Evolutionary conservation across 1,284 basidiomycete genomes (phyloP).

Genomic region (Erythrobasidium hasegawianum): DNA sequence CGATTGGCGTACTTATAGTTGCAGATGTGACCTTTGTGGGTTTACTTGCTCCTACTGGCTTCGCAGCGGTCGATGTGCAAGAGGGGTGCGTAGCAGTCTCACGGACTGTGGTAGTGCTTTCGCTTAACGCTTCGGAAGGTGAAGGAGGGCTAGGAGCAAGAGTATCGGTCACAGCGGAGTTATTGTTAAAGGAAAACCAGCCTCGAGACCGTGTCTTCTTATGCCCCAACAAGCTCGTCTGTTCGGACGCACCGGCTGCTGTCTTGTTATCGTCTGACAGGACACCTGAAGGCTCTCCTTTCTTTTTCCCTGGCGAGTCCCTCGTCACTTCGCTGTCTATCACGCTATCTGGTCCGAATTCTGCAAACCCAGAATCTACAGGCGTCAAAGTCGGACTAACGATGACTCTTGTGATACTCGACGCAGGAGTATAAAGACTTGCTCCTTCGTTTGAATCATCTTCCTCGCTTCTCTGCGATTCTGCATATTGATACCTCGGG

Average conservation of each 20-base stretch:
- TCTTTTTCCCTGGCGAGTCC: neutral
- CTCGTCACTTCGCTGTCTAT: slow-evolving; percentile 10
- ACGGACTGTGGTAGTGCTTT: neutral
- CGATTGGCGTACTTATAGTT: neutral
- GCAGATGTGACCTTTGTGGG: neutral
- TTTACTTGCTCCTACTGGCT: neutral
- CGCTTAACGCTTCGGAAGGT: neutral
- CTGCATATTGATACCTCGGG: neutral
- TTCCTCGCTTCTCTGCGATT: neutral
- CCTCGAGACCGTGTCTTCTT: slow-evolving; percentile 28
- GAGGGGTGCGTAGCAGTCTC: neutral
- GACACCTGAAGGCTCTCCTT: neutral
- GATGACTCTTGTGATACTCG: neutral
- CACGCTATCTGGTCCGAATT: slow-evolving; percentile 24
- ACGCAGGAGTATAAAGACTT: neutral
- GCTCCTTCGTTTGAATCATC: neutral
- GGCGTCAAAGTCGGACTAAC: neutral
- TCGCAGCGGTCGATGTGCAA: neutral
- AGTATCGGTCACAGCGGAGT: neutral
- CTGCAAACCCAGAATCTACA: slow-evolving; percentile 21
- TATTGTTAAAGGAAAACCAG: slow-evolving; percentile 29
- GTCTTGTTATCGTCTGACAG: neutral
- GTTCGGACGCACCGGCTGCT: neutral
- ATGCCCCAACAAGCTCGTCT: neutral
- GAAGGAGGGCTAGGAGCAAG: neutral